These are phyloP conservation scores for Salix viminalis DNA, from an alignment of 345 rosid species.

Conservation along the genomic window DNA sequence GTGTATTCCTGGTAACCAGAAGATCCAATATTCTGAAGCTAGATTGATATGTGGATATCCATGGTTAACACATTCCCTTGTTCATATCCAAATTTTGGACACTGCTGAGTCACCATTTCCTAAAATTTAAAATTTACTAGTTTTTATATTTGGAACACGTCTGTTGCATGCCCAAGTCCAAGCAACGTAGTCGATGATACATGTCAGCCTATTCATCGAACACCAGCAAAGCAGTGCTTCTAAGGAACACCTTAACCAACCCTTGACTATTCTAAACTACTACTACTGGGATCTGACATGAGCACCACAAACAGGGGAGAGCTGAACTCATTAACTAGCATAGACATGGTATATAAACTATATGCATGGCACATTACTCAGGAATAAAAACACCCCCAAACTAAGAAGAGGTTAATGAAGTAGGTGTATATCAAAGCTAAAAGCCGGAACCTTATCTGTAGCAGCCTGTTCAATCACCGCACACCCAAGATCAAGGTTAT, in stretches of 20 bases:
- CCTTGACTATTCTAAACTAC: background rate
- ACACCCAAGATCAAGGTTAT: constrained; percentile 99
- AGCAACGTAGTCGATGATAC: background rate
- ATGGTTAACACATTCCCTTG: background rate
- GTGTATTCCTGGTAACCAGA: background rate
- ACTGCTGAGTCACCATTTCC: background rate
- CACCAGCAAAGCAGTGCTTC: background rate
- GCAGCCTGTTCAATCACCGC: constrained; percentile 97
- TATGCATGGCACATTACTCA: background rate
- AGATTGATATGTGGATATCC: background rate
- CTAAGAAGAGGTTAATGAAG: background rate
- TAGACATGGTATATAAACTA: background rate
- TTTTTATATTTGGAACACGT: background rate
- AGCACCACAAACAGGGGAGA: background rate
- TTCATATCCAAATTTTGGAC: background rate
- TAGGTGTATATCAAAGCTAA: background rate
- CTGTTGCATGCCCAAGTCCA: background rate
- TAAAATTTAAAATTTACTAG: background rate
- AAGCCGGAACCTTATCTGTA: constrained; percentile 70
- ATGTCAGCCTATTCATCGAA: background rate
- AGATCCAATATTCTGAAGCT: background rate
- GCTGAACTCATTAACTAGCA: background rate
- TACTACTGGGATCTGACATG: background rate
- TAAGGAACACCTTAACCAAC: background rate
- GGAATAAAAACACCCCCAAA: background rate